These are phyloP conservation scores for Spencermartinsiella europaea DNA, from an alignment of 805 yeast species.

Conservation along the genomic window DNA sequence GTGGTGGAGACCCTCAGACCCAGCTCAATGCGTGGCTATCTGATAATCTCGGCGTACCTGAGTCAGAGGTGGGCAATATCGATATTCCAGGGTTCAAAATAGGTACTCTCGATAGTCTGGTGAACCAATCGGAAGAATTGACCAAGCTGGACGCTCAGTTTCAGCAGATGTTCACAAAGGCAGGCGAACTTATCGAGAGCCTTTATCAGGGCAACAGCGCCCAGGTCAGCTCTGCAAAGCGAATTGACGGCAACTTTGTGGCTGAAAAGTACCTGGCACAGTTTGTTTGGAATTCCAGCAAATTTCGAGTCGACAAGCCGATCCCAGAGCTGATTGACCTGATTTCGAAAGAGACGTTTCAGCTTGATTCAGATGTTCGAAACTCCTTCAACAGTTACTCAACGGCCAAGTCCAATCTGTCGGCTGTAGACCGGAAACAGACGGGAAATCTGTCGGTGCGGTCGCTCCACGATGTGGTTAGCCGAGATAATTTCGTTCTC, in stretches of 20 bases:
- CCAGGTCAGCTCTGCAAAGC: constrained; percentile 44
- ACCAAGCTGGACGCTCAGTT: constrained; percentile 77
- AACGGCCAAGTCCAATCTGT: constrained; percentile 74
- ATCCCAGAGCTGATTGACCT: constrained; percentile 66
- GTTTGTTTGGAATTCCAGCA: constrained; percentile 84
- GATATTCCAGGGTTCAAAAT: constrained; percentile 82
- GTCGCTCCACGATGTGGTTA: constrained; percentile 84
- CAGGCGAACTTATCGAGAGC: constrained; percentile 62
- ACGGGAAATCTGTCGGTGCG: constrained; percentile 90
- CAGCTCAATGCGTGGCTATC: constrained; percentile 32
- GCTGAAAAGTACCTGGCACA: constrained; percentile 63
- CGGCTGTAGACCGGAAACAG: constrained; percentile 87
- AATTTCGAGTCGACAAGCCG: constrained; percentile 80
- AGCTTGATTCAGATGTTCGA: constrained; percentile 81
- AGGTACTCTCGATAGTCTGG: constrained; percentile 89
- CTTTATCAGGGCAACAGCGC: constrained; percentile 41
- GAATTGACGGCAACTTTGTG: constrained; percentile 44
- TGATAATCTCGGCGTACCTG: constrained; percentile 32
- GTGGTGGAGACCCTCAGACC: constrained; percentile 35
- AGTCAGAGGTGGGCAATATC: constrained; percentile 49
- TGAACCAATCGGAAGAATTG: constrained; percentile 86
- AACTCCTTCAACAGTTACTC: constrained; percentile 69
- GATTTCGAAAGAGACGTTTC: constrained; percentile 71
- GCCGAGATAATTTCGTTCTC: constrained; percentile 74
- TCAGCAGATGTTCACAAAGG: constrained; percentile 61